Evolutionary conservation across 1,139 yeast genomes (phyloP).

Genomic region (Wickerhamiella infanticola): DNA sequence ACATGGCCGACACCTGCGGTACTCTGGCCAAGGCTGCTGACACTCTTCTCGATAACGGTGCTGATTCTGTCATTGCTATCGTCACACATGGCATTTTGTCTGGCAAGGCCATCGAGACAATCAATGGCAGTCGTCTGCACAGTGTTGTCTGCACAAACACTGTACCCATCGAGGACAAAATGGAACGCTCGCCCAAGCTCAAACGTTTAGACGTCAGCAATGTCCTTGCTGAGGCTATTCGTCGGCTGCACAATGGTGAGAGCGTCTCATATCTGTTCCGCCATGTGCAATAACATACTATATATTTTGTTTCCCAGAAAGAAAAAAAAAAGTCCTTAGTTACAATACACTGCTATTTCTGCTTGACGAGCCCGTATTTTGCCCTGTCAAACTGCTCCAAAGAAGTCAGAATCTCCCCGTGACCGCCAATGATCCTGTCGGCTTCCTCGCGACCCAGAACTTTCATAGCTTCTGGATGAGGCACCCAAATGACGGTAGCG

Average conservation of each 20-base stretch:
- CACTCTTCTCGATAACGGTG: slow-evolving; percentile 64
- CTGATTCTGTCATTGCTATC: slow-evolving; percentile 76
- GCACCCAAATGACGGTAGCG: slow-evolving; percentile 84
- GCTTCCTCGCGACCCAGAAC: slow-evolving; percentile 28
- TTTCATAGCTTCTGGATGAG: slow-evolving; percentile 54
- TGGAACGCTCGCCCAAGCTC: slow-evolving; percentile 53
- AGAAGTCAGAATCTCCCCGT: slow-evolving; percentile 42
- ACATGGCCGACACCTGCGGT: slow-evolving; percentile 98
- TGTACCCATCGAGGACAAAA: slow-evolving; percentile 76
- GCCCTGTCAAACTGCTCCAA: slow-evolving; percentile 39
- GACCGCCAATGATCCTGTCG: slow-evolving; percentile 31
- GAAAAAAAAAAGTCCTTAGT: no score
- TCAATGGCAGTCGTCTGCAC: slow-evolving; percentile 63
- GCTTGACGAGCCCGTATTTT: slow-evolving; percentile 27
- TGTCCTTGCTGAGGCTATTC: slow-evolving; percentile 86
- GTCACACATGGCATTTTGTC: slow-evolving; percentile 92
- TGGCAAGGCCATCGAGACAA: slow-evolving; percentile 72
- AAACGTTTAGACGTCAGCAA: slow-evolving; percentile 77
- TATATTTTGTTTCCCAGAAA: neutral
- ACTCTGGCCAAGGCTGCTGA: slow-evolving; percentile 94
- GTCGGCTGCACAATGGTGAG: slow-evolving; percentile 91
- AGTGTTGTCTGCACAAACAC: slow-evolving; percentile 88
- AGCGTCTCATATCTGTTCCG: slow-evolving; percentile 81
- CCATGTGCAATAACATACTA: slow-evolving; percentile 28
- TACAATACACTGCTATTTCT: no score